These are phyloP conservation scores for Hagleromyces aurorensis DNA, from an alignment of 805 yeast genomes.

Conservation along the genomic window DNA sequence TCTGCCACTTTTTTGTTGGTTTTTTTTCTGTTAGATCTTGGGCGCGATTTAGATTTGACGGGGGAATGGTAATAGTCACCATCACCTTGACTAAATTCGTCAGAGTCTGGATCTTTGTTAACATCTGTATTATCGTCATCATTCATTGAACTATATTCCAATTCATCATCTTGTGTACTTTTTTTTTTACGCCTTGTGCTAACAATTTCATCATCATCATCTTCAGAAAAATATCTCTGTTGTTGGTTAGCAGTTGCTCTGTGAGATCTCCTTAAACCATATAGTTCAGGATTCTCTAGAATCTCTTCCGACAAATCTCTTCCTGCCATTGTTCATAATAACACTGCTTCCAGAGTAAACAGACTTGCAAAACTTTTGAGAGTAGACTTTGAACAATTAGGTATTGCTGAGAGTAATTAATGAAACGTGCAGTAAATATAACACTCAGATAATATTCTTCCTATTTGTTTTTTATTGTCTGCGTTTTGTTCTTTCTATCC, in stretches of 20 bases:
- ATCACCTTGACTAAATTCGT: slow-evolving; percentile 13
- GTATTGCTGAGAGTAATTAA: too few species aligned
- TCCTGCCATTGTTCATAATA: slow-evolving; percentile 10
- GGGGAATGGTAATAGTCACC: slow-evolving; percentile 17
- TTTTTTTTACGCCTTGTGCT: slow-evolving; percentile 17
- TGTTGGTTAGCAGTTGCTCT: slow-evolving; percentile 42
- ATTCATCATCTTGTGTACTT: slow-evolving; percentile 18
- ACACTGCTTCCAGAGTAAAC: too few species aligned
- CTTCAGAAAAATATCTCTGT: slow-evolving; percentile 17
- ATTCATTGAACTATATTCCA: slow-evolving; percentile 22
- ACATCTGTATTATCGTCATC: slow-evolving; percentile 28
- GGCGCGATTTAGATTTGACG: slow-evolving; percentile 6
- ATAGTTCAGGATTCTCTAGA: slow-evolving; percentile 67
- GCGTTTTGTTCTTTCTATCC: too few species aligned
- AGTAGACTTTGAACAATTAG: too few species aligned
- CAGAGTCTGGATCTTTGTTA: slow-evolving; percentile 17
- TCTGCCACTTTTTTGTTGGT: slow-evolving; percentile 6
- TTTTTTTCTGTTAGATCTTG: slow-evolving; percentile 15
- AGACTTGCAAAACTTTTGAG: too few species aligned
- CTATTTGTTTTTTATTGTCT: too few species aligned
- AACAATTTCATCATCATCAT: slow-evolving; percentile 19
- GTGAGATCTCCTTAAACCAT: slow-evolving; percentile 72
- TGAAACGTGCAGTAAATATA: too few species aligned
- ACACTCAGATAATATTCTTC: too few species aligned
- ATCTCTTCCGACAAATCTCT: slow-evolving; percentile 44